phyloP scores from a whole-genome alignment of 2,329 filamentous ascomycete species.

The Trichoderma harzianum region DNA sequence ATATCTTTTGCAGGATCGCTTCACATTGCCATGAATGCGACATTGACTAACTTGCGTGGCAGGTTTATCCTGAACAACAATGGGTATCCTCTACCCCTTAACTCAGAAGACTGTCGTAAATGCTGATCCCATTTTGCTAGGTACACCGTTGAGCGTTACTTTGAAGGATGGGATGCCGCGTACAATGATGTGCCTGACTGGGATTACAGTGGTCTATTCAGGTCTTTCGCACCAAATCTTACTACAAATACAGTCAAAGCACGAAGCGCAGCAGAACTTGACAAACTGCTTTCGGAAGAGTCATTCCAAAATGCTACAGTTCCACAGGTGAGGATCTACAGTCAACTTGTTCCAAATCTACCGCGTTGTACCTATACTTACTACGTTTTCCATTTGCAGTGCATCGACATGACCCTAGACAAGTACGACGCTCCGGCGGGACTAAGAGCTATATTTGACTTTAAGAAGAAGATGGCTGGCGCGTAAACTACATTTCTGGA shows the following conservation, averaged over 20 bases:
- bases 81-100: not conserved
- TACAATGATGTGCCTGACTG: slow-evolving; percentile 67
- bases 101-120: not conserved
- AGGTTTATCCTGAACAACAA: slow-evolving; percentile 2
- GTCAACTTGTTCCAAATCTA: not conserved
- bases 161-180: slow-evolving; percentile 67
- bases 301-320: not conserved
- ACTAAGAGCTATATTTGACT: not conserved
- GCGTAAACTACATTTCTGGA: not conserved
- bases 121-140: not conserved
- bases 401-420: not conserved
- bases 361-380: not conserved
- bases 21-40: not conserved
- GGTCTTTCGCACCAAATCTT: not conserved
- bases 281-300: not conserved
- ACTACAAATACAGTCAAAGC: not conserved
- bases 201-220: slow-evolving; percentile 1
- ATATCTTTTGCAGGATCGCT: not conserved
- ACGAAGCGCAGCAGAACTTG: not conserved
- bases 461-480: not conserved
- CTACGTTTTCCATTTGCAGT: not conserved
- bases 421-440: not conserved
- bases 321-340: not conserved
- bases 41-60: not conserved
- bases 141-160: slow-evolving; percentile 77